Conservation (phyloP, 2,329 filamentous ascomycete genomes). For the Colletotrichum phormii region DNA sequence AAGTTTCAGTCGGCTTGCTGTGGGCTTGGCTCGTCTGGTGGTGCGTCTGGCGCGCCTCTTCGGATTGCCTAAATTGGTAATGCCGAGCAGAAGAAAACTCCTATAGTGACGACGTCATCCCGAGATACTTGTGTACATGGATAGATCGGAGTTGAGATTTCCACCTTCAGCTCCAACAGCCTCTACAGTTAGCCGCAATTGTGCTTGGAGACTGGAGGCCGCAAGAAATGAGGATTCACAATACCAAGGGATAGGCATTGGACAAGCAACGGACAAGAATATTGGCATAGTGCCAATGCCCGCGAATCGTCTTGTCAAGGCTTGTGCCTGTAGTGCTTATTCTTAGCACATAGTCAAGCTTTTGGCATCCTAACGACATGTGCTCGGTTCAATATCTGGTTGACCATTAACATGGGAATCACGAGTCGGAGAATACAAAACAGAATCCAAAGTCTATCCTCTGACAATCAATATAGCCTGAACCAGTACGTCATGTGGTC, state of each 20-base stretch:
- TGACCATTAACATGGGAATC: background rate
- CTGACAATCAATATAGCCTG: background rate
- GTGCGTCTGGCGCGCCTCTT: slow-evolving; percentile 12
- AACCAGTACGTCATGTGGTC: slow-evolving; percentile 30
- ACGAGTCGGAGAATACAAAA: background rate
- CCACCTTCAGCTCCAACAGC: slow-evolving; percentile 1
- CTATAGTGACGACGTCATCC: slow-evolving; percentile 23
- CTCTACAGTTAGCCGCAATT: slow-evolving; percentile 20
- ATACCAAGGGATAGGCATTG: background rate
- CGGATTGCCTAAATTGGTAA: slow-evolving; percentile 21
- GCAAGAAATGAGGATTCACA: background rate
- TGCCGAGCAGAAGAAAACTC: background rate
- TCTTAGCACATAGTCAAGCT: slow-evolving; percentile 20
- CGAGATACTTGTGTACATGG: background rate
- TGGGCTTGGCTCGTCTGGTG: slow-evolving; percentile 17
- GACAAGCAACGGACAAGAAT: slow-evolving; percentile 33
- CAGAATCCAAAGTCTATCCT: background rate
- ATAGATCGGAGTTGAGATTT: slow-evolving; percentile 13
- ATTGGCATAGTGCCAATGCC: slow-evolving; percentile 16
- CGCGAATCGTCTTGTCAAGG: background rate
- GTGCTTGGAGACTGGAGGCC: background rate
- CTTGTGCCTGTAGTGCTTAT: slow-evolving; percentile 12
- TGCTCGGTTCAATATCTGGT: background rate
- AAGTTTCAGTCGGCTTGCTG: background rate
- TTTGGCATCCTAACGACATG: slow-evolving; percentile 17